phyloP scores from a whole-genome alignment of 2,329 filamentous ascomycete species.

The Colletotrichum siamense region DNA sequence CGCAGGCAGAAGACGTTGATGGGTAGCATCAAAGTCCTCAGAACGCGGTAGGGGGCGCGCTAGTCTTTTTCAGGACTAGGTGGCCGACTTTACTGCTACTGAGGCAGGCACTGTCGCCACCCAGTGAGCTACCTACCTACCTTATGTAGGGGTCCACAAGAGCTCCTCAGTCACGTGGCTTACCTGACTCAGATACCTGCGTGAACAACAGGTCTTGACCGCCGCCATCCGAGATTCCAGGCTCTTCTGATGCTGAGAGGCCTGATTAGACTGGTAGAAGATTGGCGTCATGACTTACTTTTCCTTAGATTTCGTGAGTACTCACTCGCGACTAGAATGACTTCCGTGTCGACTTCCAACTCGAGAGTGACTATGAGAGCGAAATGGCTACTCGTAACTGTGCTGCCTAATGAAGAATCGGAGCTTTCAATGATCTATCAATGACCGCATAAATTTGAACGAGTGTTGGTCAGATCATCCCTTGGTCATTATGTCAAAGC shows the following conservation, averaged over 20 bases:
- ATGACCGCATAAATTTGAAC: not conserved
- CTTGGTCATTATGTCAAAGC: not conserved
- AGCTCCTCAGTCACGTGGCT: not conserved
- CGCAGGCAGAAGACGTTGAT: not conserved
- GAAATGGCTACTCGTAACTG: conserved; percentile 67
- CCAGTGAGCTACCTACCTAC: not conserved
- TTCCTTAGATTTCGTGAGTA: not conserved
- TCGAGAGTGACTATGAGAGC: conserved; percentile 55
- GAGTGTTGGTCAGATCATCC: not conserved
- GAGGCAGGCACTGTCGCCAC: not conserved
- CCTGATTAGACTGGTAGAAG: not conserved
- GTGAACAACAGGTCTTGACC: not conserved
- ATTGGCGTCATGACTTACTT: not conserved
- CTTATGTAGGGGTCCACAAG: not conserved
- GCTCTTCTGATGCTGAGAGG: not conserved
- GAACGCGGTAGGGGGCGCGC: conserved; percentile 4
- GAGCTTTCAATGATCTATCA: conserved; percentile 62
- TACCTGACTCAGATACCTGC: not conserved
- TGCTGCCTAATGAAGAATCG: conserved; percentile 62
- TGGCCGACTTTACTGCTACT: not conserved
- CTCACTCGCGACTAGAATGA: conserved; percentile 61
- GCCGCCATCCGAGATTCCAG: not conserved
- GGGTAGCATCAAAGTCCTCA: not conserved
- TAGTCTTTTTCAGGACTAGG: not conserved
- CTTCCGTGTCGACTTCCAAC: conserved; percentile 56